Conservation (phyloP, 1,284 basidiomycete species). For the Amylostereum chailletii region DNA sequence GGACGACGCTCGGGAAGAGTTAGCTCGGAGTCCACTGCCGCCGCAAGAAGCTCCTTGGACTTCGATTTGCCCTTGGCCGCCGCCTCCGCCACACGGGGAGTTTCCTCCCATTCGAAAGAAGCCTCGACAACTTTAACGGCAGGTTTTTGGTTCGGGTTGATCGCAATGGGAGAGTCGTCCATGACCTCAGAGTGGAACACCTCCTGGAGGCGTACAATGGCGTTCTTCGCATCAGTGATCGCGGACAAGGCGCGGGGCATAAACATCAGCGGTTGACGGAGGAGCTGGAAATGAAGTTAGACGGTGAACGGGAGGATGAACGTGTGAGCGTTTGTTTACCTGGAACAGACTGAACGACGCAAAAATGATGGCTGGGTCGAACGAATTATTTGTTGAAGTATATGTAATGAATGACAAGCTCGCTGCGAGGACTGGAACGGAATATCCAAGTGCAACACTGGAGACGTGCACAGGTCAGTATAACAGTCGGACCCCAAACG, state of each 20-base stretch:
- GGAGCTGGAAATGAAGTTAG: conserved; percentile 28
- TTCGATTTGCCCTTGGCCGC: too few relatives aligned
- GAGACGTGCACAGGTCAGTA: conserved; percentile 9
- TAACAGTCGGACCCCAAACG: neutral
- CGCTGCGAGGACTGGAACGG: conserved; percentile 61
- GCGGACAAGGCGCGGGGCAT: conserved; percentile 57
- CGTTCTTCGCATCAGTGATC: conserved; percentile 58
- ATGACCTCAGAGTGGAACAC: conserved; percentile 57
- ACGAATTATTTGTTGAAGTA: conserved; percentile 40
- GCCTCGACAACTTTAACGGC: conserved; percentile 47
- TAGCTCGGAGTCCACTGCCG: neutral
- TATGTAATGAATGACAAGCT: conserved; percentile 73
- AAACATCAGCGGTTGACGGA: conserved; percentile 64
- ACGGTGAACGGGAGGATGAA: conserved; percentile 1
- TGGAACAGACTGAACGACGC: conserved; percentile 65
- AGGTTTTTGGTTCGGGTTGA: conserved; percentile 36
- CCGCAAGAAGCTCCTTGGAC: too few relatives aligned
- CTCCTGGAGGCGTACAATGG: conserved; percentile 40
- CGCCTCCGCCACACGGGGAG: too few relatives aligned
- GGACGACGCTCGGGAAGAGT: conserved; percentile 15
- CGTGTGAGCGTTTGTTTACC: conserved; percentile 18
- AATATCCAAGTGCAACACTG: conserved; percentile 44
- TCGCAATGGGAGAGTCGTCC: conserved; percentile 28
- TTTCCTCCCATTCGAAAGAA: conserved; percentile 57
- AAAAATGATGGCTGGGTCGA: conserved; percentile 63